Base-by-base conservation (phyloP, 768 basidiomycete genomes). In the Pholiota microspora region DNA sequence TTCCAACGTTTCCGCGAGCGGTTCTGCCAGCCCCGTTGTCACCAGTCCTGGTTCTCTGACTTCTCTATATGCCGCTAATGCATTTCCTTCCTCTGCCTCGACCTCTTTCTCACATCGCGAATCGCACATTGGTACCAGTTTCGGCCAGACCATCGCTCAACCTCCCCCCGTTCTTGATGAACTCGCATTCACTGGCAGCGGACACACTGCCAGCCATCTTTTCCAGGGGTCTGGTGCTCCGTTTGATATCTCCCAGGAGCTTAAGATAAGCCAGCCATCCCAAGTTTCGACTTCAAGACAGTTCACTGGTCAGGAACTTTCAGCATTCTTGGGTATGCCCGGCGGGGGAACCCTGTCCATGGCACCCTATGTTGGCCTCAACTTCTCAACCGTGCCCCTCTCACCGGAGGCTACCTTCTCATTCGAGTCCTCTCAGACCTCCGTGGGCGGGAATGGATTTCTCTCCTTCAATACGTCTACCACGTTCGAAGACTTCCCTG, bases 321-420 rank as follows among this genome's bases (percentile, higher is more conserved):
- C 66, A 9, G 67, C 66, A n/a, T 69, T 64, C 53, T 59, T 72
- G 16, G 73, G 71, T 15, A 75, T 78, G 72, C 62, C 72, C 21
- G 71, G 73, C 25, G 76, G 76, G 16, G 69, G 76, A 49, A 69
- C 71, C 38, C 66, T 78, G 31, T 67, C 75, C 9, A 64, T 74
- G 52, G 66, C 69, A 12, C 77, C 76, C 32, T 77, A 59, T 42
- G 29, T 59, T 3, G 55, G 59, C 10, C 51, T 63, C 31, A 63
- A 53, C 46, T 52, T 58, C 28, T 25, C 54, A 5, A 15, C 46
- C 18, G 45, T 40, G 2, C 10, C 58, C 25, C 18, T 45, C 4
- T 36, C 54, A 13, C 40, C 49, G 9, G 54, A 57, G 4, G 16
- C 23, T 23, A 24, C 12, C 18, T 53, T 55, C 25, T 29, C 35